Conservation (phyloP, 306 rosid genomes). For the Begonia loranthoides region DNA sequence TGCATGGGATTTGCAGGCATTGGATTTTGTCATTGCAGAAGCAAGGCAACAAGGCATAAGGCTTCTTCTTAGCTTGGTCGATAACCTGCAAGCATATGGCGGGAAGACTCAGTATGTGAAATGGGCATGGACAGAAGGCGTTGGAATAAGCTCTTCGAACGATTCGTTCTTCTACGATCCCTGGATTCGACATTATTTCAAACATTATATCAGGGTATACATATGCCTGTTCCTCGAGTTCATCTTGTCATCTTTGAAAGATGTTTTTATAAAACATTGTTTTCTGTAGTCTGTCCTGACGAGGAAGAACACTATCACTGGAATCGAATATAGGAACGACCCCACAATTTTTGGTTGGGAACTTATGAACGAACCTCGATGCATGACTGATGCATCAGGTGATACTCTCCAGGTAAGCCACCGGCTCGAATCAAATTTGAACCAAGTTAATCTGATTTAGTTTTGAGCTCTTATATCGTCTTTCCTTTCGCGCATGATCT, state of each 20-base stretch:
- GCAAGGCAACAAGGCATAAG: slow-evolving; percentile 63
- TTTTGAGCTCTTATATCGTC: background rate
- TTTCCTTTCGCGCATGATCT: background rate
- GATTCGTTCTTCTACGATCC: slow-evolving; percentile 99
- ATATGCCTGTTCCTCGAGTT: slow-evolving; percentile 1
- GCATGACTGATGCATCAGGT: slow-evolving; percentile 87
- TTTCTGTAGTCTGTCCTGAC: slow-evolving; percentile 61
- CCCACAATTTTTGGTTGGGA: slow-evolving; percentile 97
- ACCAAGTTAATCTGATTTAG: too few relatives aligned
- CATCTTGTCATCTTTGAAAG: background rate
- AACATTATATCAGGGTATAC: slow-evolving; percentile 63
- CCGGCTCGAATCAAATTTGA: slow-evolving; percentile 1
- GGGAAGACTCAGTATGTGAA: slow-evolving; percentile 94
- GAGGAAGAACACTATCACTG: slow-evolving; percentile 68
- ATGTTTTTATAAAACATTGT: too few relatives aligned
- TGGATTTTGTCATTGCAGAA: slow-evolving; percentile 90
- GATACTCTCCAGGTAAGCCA: slow-evolving; percentile 86
- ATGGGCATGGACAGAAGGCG: slow-evolving; percentile 99
- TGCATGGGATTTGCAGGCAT: slow-evolving; percentile 41
- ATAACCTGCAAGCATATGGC: slow-evolving; percentile 85
- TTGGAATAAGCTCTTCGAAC: slow-evolving; percentile 76
- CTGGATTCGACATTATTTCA: slow-evolving; percentile 68
- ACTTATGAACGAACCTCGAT: slow-evolving; percentile 94
- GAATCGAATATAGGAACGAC: slow-evolving; percentile 79
- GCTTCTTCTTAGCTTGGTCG: slow-evolving; percentile 84